These are phyloP conservation scores for Paramecium caudatum DNA, from an alignment of 73 alveolate species.

Conservation along the genomic window DNA sequence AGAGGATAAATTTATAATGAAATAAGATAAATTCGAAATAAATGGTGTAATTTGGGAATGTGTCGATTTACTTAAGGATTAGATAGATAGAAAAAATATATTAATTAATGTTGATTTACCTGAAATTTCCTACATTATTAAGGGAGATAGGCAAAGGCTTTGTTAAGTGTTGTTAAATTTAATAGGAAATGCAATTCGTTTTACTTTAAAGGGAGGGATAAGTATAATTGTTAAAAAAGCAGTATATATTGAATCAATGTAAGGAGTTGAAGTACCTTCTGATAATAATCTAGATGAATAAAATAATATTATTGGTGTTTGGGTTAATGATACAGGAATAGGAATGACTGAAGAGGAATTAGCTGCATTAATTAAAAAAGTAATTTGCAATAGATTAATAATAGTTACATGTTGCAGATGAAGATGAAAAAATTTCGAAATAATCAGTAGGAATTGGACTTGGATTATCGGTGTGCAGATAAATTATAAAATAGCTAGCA, in stretches of 20 bases:
- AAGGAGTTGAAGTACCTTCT: slow-evolving; percentile 27
- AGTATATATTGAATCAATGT: slow-evolving; percentile 15
- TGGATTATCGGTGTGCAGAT: slow-evolving; percentile 1
- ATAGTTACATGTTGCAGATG: slow-evolving; percentile 26
- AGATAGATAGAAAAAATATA: not conserved
- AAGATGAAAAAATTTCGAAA: slow-evolving; percentile 39
- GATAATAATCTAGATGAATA: not conserved
- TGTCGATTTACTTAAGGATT: not conserved
- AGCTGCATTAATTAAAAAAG: slow-evolving; percentile 1
- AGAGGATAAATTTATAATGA: slow-evolving; percentile 22
- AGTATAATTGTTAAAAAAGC: not conserved
- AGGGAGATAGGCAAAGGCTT: slow-evolving; percentile 9
- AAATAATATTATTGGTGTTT: not conserved
- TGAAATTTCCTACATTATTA: not conserved
- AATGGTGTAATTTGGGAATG: slow-evolving; percentile 35
- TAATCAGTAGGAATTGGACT: slow-evolving; percentile 35
- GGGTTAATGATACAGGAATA: slow-evolving; percentile 37
- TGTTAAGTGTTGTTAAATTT: slow-evolving; percentile 14
- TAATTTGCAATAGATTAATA: not conserved
- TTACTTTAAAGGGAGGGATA: slow-evolving; percentile 7
- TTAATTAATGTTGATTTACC: slow-evolving; percentile 31
- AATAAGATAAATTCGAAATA: slow-evolving; percentile 1
- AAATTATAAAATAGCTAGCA: not conserved
- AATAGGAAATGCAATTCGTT: slow-evolving; percentile 21
- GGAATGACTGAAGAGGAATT: slow-evolving; percentile 40